Evolutionary conservation across 805 yeast species (phyloP), one percentile per base, ranked within the genome.

Genomic region (Nematodospora valgi): DNA sequence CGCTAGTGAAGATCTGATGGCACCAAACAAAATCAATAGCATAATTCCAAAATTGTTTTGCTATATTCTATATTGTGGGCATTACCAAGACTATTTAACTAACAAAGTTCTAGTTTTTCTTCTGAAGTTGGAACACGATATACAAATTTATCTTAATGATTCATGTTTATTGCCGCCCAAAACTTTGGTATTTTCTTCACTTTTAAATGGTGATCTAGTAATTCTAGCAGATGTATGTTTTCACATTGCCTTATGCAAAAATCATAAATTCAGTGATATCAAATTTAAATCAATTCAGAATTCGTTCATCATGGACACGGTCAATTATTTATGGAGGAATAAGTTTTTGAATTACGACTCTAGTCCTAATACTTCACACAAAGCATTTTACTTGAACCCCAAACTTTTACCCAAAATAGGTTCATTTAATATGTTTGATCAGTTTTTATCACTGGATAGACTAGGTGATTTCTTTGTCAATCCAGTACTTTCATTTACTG

Each of bases 291-390:
- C 45, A 7, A 32, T 70, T 4, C 76, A 71, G 31, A 76, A 76
- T 38, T 55, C 76, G 0, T 73, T 68, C 39, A 70, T 78, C 7
- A 70, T 75, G 67, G 84, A 79, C 46, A 48, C 71, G 6, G 64
- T 80, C 40, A 78, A 79, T 38, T 57, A 71, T 10, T 31, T 73
- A 0, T 79, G 84, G 84, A 54, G 82, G 39, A 74, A 76, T 42
- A 66, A 62, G 45, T 74, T 78, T 1, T 69, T 76, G 41, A 62
- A 62, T 17, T 49, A 49, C n/a, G 37, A 30, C 17, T 26, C 18
- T 2, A 40, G 46, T 8, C 40, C 49, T 2, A 51, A 48, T 2
- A 47, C 66, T 0, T 51, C 59, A 5, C 59, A 60, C n/a, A 59
- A 54, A 29, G 74, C 70, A 4, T 60, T 73, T 48, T 51, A 57